phyloP scores from a whole-genome alignment of 345 rosid genomes.

The Cardiospermum halicacabum region DNA sequence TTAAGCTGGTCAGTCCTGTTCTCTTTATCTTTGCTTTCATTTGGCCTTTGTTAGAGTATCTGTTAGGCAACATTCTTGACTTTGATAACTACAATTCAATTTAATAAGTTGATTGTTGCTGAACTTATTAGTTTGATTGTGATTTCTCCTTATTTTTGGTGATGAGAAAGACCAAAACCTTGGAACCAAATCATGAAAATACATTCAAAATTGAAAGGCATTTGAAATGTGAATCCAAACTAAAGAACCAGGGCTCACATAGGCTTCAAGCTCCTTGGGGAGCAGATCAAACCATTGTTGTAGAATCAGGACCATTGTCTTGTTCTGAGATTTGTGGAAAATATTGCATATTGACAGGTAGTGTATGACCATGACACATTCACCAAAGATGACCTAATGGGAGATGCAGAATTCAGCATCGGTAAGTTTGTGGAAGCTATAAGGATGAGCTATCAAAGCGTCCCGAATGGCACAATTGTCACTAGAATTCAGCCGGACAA shows the following conservation, averaged over 20 bases:
- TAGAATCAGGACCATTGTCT: not conserved
- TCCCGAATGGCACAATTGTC: constrained; percentile 63
- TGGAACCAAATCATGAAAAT: no score
- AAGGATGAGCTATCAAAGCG: constrained; percentile 41
- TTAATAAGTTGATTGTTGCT: no score
- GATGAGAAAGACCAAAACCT: no score
- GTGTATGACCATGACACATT: constrained; percentile 88
- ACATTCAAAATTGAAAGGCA: no score
- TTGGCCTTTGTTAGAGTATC: not conserved
- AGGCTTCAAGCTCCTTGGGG: no score
- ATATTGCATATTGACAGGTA: constrained; percentile 32
- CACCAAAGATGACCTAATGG: constrained; percentile 90
- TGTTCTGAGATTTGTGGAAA: not conserved
- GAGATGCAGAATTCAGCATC: constrained; percentile 80
- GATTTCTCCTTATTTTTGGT: not conserved
- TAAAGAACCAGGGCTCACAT: no score
- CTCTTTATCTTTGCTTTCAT: not conserved
- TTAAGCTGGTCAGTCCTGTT: constrained; percentile 49
- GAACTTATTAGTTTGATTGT: not conserved
- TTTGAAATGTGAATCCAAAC: no score
- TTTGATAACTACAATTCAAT: not conserved
- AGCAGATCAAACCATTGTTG: no score
- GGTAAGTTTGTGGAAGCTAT: constrained; percentile 57
- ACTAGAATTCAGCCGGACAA: constrained; percentile 47
- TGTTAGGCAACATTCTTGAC: not conserved